Base-by-base conservation (phyloP, 352 stramenopile genomes). In the Phytophthora boehmeriae region DNA sequence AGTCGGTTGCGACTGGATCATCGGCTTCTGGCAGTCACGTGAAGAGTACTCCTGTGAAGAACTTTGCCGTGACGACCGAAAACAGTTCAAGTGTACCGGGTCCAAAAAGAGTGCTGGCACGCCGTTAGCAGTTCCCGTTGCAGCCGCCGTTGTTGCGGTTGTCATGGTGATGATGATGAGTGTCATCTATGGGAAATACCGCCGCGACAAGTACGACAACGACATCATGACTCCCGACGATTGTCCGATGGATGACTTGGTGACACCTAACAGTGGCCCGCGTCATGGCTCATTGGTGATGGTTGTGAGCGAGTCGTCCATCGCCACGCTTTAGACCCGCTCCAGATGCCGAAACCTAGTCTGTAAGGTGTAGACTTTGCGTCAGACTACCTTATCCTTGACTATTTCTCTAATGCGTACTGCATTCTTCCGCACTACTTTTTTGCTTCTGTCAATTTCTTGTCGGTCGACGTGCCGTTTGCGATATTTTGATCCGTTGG, bases 221-320 rank as follows among this genome's bases (percentile, higher is more conserved):
- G 71, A 78, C 54, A 57, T 49, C 34, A 62, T 52, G 47, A 75
- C 67, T 0, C 67, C 56, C 6, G 49, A 72, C 22, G 62, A 64
- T 50, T 35, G 46, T 13, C 52, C 35, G 1, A 39, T 35, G 27
- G 32, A 56, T 6, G 57, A 58, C 38, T 32, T 68, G 5, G 28
- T 63, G 36, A 71, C 56, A 39, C 55, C 67, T 0, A 46, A 63
- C 19, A 47, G 45, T 36, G 50, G 50, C 8, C 66, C 71, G 4
- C 59, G 52, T 17, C 49, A 74, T 27, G 61, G 57, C 34, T 72
- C 63, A 14, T 54, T 78, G 14, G 71, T 78, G 16, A 52, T 63
- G 58, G 71, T 76, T 11, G 54, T 68, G 47, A 78, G 71, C 55
- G 63, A 72, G 19, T 65, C 66, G 25, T 68, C 68, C 41, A 73